Base-by-base conservation (phyloP, 139 green algal species). In the Pseudopediastrum boryanum region DNA sequence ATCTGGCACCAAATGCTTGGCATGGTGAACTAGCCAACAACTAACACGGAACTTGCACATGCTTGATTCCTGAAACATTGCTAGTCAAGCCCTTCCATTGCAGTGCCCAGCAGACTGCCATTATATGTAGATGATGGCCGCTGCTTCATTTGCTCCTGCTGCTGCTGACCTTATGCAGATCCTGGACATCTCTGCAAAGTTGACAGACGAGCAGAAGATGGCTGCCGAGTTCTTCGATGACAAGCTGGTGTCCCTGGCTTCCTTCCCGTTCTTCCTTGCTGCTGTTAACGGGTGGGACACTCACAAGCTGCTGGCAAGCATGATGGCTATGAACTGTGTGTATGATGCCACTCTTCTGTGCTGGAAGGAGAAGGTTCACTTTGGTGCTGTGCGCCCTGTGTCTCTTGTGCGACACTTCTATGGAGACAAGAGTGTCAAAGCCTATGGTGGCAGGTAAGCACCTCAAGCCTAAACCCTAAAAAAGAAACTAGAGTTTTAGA, bases 181-280 rank as follows among this genome's bases (percentile, higher is more conserved):
- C 10, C 21, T 66, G 13, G 58, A 29, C 23, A 31, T 13, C 0
- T 66, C 58, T 21, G 58, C 58, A 42, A 8, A 10, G 0, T 31
- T 66, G 58, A 66, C n/a, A 7, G 58, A 66, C 58, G 6, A 25
- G 12, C 23, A 66, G 58, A 66, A 66, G 27, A 66, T 66, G 58
- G 12, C 2, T 41, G 58, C n/a, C 13, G 58, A 66, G 58, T 66
- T 29, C 31, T 66, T 66, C n/a, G 58, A 66, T 13, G 58, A 66
- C 58, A 66, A 66, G 58, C 58, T 66, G 58, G n/a, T 66, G 2
- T 66, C 58, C 3, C 58, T 39, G 3, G 58, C 58, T 3, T 31
- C 56, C 38, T 29, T 66, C 23, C 27, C 54, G 29, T 62, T 62
- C 52, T 62, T 25, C 25, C 52, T 62, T 25, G 52, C 52, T n/a